phyloP scores from a whole-genome alignment of 306 rosid genomes.

The Mucuna pruriens region DNA sequence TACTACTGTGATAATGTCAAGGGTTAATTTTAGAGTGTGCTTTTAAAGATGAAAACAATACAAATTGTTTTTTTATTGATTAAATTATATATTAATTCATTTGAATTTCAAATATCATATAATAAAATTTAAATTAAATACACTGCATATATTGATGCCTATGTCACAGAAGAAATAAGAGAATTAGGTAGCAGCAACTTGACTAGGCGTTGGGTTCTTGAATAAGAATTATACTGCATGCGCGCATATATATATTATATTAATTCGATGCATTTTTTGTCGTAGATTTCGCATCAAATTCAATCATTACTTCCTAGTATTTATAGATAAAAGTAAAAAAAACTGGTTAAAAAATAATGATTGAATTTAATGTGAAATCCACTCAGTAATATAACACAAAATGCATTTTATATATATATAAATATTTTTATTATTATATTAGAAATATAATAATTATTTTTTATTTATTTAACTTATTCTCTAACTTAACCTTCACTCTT shows the following conservation, averaged over 20 bases:
- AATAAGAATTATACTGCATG: not conserved
- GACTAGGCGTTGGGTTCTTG: not conserved
- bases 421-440: too few relatives aligned
- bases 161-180: not conserved
- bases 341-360: too few relatives aligned
- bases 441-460: too few relatives aligned
- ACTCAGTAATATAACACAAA: too few relatives aligned
- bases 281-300: not conserved
- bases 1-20: not conserved
- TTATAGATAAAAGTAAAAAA: too few relatives aligned
- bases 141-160: not conserved
- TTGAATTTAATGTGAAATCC: too few relatives aligned
- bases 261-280: not conserved
- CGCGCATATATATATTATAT: too few relatives aligned
- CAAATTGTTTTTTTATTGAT: not conserved
- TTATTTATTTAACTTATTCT: too few relatives aligned
- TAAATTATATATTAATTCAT: not conserved
- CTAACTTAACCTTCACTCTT: too few relatives aligned
- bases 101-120: not conserved
- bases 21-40: not conserved
- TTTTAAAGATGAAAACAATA: not conserved
- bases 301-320: not conserved
- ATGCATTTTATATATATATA: too few relatives aligned
- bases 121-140: not conserved
- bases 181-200: not conserved